These are phyloP conservation scores for Phyllosticta citriasiana DNA, from an alignment of 2,329 filamentous ascomycete genomes.

Conservation along the genomic window DNA sequence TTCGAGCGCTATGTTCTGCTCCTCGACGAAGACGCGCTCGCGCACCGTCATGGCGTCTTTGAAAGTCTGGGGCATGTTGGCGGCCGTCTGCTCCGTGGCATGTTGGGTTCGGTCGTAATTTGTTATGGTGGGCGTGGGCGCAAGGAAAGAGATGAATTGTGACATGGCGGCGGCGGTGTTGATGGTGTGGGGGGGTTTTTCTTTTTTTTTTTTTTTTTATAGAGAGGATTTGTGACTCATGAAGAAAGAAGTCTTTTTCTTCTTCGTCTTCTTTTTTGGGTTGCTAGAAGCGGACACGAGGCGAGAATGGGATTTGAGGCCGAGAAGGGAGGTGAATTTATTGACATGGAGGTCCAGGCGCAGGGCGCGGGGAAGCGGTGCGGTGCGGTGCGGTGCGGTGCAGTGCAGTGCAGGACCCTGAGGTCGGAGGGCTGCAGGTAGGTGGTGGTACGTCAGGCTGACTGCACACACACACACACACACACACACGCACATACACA, in stretches of 20 bases:
- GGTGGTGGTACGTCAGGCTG: background rate
- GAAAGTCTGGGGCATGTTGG: conserved; percentile 34
- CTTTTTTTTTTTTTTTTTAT: background rate
- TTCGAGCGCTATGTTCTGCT: conserved; percentile 48
- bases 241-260: background rate
- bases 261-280: background rate
- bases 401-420: background rate
- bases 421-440: background rate
- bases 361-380: too few relatives aligned
- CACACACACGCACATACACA: too few relatives aligned
- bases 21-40: conserved; percentile 46
- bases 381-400: too few relatives aligned
- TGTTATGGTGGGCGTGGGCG: conserved; percentile 24
- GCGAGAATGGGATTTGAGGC: background rate
- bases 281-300: background rate
- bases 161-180: conserved; percentile 13
- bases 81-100: conserved; percentile 22
- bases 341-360: background rate
- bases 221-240: background rate
- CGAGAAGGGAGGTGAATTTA: background rate
- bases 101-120: conserved; percentile 27
- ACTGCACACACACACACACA: background rate
- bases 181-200: background rate
- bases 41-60: conserved; percentile 49
- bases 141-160: conserved; percentile 30